Conservation (phyloP, 2,329 filamentous ascomycete genomes). For the Penicillium sp. region DNA sequence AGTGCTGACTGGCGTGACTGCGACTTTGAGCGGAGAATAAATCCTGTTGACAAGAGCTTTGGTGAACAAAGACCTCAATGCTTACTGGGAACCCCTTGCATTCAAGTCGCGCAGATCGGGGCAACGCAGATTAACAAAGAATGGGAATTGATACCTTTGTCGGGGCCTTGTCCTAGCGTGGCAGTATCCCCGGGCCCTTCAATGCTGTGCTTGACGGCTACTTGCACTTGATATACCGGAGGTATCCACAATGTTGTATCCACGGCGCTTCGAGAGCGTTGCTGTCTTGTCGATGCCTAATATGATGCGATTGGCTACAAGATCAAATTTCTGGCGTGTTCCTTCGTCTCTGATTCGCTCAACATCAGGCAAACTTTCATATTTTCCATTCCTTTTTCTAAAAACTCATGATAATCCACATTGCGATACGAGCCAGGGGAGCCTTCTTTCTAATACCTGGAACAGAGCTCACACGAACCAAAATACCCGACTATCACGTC, state of each 20-base stretch:
- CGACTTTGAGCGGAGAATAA: constrained; percentile 1
- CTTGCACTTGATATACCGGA: constrained; percentile 18
- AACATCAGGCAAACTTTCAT: background rate
- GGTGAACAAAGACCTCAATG: constrained; percentile 10
- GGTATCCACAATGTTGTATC: constrained; percentile 4
- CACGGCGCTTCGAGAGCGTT: constrained; percentile 12
- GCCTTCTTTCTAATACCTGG: constrained; percentile 2
- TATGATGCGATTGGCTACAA: constrained; percentile 12
- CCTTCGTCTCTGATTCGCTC: constrained; percentile 11
- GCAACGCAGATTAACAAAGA: background rate
- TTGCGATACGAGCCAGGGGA: constrained; percentile 7
- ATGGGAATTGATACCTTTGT: constrained; percentile 1
- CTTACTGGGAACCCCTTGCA: constrained; percentile 8
- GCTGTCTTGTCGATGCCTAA: background rate
- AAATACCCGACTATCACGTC: constrained; percentile 1
- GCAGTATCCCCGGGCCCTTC: constrained; percentile 13
- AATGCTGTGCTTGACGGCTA: constrained; percentile 22
- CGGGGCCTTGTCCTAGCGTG: constrained; percentile 15
- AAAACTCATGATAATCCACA: background rate
- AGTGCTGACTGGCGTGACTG: constrained; percentile 7
- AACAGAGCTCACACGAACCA: constrained; percentile 4
- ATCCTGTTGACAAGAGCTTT: background rate
- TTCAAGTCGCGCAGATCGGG: background rate
- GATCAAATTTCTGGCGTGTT: constrained; percentile 13
- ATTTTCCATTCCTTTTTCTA: background rate